Evolutionary conservation across 768 basidiomycete genomes (phyloP).

Genomic region (Naganishia vaughanmartiniae): DNA sequence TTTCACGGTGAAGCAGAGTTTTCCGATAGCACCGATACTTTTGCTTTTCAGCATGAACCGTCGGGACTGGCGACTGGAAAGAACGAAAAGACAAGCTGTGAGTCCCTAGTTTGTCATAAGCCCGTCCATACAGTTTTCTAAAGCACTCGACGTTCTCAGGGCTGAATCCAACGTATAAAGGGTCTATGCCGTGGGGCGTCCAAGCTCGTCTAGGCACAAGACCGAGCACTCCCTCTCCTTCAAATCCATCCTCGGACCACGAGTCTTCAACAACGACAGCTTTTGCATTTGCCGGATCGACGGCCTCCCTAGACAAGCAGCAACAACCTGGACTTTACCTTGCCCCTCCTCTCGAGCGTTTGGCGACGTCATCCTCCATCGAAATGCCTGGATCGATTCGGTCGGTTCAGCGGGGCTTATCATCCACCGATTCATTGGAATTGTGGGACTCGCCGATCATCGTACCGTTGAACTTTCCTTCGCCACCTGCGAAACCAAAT

Average conservation of each 20-base stretch:
- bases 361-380: neutral
- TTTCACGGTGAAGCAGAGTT: neutral
- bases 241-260: neutral
- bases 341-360: constrained; percentile 3
- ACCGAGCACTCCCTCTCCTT: neutral
- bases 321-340: too few relatives aligned
- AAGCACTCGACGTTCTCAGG: neutral
- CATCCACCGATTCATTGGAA: neutral
- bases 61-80: neutral
- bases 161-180: neutral
- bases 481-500: constrained; percentile 1
- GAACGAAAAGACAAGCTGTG: neutral
- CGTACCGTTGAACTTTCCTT: constrained; percentile 3
- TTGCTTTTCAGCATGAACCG: neutral
- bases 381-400: neutral
- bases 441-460: neutral
- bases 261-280: constrained; percentile 3
- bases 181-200: constrained; percentile 16
- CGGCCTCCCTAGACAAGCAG: constrained; percentile 1
- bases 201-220: constrained; percentile 18
- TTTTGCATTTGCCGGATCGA: neutral
- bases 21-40: neutral
- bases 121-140: neutral
- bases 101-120: neutral
- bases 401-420: neutral